Base-by-base conservation (phyloP, 768 basidiomycete species). In the Chlorophyllum brunneum region DNA sequence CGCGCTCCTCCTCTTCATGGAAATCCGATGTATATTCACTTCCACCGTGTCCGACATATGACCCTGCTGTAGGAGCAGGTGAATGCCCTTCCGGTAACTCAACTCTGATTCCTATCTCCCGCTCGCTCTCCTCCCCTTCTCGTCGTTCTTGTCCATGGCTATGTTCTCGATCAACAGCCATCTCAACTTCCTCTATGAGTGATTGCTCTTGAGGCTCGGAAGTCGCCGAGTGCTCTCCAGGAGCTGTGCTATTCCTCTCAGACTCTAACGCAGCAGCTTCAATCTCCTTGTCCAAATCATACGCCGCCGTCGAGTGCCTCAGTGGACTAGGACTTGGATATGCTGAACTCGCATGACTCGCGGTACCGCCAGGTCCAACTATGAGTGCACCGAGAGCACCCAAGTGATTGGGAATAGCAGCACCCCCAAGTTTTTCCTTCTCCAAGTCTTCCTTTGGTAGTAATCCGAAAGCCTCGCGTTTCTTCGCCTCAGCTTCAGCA, bases 1-100 rank as follows among this genome's bases (percentile, higher is more conserved):
- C 82, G 23, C 76, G 82, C 54, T 80, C 83, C 58, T 76, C 75
- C 11, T 66, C 69, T 30, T 76, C 77, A 24, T 69, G 74, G 31
- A 68, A 59, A 51, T 82, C 43, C 2, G 51, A 53, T 3, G 44
- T 43, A 38, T 53, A 53, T n/a, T 53, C 51, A 23, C 43, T 53
- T 18, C 51, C 51, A 1, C 43, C 51, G 23, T 11, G 36, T 10
- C 44, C 81, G 11, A 71, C 70, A 51, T 73, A 77, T 20, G 82
- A 82, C 10, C 70, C 67, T 33, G 68, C 69, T 3, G 80, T 81
- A 16, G 75, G 78, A 24, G 77, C 76, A 27, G 80, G 80, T 0
- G 81, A 82, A 53, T 62, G 56, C 22, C 47, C 49, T 23, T 58
- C 43, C 34, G 55, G 15, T 23, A 43, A 30, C 29, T 43, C 51